phyloP scores from a whole-genome alignment of 1,139 yeast species.

The Magnusiomyces suaveolens region DNA sequence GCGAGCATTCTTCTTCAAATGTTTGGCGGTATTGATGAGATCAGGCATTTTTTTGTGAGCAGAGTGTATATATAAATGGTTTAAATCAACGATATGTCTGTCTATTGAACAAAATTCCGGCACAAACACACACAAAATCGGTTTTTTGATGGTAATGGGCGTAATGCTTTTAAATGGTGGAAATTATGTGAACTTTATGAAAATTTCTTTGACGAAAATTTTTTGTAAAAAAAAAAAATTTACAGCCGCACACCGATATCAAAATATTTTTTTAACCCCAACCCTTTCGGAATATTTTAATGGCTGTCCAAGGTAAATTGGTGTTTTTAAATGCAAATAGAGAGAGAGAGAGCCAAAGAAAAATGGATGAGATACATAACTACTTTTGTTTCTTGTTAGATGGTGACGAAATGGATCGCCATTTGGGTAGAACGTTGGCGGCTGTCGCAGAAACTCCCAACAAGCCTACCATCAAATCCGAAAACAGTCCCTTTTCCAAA shows the following conservation, averaged over 20 bases:
- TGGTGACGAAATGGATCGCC: slow-evolving; percentile 12
- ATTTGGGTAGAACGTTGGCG: slow-evolving; percentile 21
- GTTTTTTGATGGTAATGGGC: too few relatives aligned
- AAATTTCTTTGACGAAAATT: neutral
- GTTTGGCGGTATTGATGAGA: slow-evolving; percentile 4
- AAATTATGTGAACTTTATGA: too few relatives aligned
- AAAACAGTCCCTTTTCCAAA: slow-evolving; percentile 30
- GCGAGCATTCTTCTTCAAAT: slow-evolving; percentile 4
- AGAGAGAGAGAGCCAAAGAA: too few relatives aligned
- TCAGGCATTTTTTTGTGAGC: slow-evolving; percentile 3
- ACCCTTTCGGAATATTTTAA: neutral
- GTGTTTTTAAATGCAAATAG: too few relatives aligned
- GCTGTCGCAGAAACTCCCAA: slow-evolving; percentile 34
- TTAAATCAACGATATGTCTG: neutral
- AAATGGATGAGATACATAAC: too few relatives aligned
- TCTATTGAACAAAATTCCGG: neutral
- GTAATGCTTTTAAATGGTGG: too few relatives aligned
- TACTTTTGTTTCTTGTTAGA: slow-evolving; percentile 1
- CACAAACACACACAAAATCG: too few relatives aligned
- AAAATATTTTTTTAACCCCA: neutral
- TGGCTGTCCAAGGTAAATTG: neutral
- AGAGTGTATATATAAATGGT: neutral
- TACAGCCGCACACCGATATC: neutral
- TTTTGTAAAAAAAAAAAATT: too few relatives aligned
- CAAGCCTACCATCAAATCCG: slow-evolving; percentile 31